Evolutionary conservation across 352 stramenopile species (phyloP).

Genomic region (Plasmopara viticola): DNA sequence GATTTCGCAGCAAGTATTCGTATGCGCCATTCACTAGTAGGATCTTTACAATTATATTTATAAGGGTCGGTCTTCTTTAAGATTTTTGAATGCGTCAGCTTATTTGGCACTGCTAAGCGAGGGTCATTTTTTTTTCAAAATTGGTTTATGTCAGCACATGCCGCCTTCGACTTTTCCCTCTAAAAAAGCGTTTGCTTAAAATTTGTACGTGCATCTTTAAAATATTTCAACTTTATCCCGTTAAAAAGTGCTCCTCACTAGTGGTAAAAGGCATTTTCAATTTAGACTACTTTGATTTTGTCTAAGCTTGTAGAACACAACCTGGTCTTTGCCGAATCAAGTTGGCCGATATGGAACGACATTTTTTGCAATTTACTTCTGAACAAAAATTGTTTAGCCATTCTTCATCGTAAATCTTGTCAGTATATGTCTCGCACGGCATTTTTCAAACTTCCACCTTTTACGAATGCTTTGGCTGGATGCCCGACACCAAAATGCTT

Average conservation of each 20-base stretch:
- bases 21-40: not conserved
- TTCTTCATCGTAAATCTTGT: not conserved
- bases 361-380: not conserved
- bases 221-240: not conserved
- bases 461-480: not conserved
- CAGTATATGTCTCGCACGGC: not conserved
- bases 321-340: not conserved
- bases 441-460: not conserved
- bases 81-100: slow-evolving; percentile 7
- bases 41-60: not conserved
- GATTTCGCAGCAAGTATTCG: not conserved
- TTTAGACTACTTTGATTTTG: slow-evolving; percentile 7
- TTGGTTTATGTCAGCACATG: slow-evolving; percentile 7
- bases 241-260: not conserved
- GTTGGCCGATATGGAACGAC: slow-evolving; percentile 9
- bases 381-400: not conserved
- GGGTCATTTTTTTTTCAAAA: not conserved
- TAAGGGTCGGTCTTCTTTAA: slow-evolving; percentile 2
- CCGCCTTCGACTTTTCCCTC: not conserved
- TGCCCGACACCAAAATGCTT: not conserved
- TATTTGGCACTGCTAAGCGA: not conserved
- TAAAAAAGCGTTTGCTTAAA: slow-evolving; percentile 1
- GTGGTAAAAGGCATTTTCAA: not conserved
- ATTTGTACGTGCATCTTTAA: slow-evolving; percentile 6
- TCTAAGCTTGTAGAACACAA: not conserved